These are phyloP conservation scores for Salix caprea DNA, from an alignment of 345 rosid species.

Conservation along the genomic window DNA sequence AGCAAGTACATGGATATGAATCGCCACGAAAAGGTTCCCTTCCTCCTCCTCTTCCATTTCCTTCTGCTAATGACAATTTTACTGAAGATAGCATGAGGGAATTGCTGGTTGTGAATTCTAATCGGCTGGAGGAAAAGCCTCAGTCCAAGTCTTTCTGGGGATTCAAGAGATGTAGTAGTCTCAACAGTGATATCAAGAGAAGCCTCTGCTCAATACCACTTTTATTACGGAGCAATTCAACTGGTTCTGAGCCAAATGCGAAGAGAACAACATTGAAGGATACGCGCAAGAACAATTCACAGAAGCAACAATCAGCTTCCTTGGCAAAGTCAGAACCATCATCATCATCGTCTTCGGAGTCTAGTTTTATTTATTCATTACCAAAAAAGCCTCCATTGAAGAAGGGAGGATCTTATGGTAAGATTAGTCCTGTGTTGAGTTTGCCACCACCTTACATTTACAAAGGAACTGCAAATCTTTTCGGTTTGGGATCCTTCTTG, in stretches of 20 bases:
- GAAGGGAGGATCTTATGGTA: slow-evolving; percentile 42
- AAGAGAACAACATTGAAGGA: slow-evolving; percentile 32
- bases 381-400: slow-evolving; percentile 46
- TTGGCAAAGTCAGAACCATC: slow-evolving; percentile 20
- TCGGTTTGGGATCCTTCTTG: slow-evolving; percentile 58
- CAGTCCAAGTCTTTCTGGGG: slow-evolving; percentile 67
- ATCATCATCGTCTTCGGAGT: slow-evolving; percentile 20
- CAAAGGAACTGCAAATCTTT: slow-evolving; percentile 41
- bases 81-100: slow-evolving; percentile 24
- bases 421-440: slow-evolving; percentile 57
- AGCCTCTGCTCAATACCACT: slow-evolving; percentile 55
- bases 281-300: slow-evolving; percentile 37
- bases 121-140: slow-evolving; percentile 26
- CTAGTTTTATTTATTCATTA: slow-evolving; percentile 31
- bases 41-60: slow-evolving; percentile 42
- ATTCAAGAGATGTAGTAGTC: slow-evolving; percentile 70
- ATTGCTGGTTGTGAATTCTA: slow-evolving; percentile 6
- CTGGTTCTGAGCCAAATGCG: slow-evolving; percentile 46
- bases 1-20: slow-evolving; percentile 22
- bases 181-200: slow-evolving; percentile 52
- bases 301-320: slow-evolving; percentile 16
- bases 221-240: slow-evolving; percentile 62
- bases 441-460: slow-evolving; percentile 56
- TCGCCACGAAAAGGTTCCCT: slow-evolving; percentile 27
- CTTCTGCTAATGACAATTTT: slow-evolving; percentile 8